Conservation (phyloP, 176 grass and related monocot species). For the Paspalum notatum region DNA sequence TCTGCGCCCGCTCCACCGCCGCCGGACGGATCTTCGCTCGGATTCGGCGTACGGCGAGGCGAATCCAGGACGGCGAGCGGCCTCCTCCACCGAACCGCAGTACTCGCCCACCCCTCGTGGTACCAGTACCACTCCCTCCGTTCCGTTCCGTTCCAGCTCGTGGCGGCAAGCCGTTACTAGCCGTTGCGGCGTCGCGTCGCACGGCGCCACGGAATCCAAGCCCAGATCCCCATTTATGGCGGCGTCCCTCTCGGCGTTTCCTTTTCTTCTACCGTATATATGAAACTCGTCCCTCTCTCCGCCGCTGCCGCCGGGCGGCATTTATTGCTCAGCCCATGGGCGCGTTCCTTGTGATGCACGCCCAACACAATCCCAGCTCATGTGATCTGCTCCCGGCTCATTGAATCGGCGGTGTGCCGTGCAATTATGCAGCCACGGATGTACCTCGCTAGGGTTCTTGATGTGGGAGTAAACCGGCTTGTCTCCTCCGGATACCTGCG, state of each 20-base stretch:
- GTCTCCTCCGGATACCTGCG: constrained; percentile 30
- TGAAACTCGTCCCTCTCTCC: background rate
- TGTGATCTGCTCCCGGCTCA: constrained; percentile 40
- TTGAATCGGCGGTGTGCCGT: constrained; percentile 36
- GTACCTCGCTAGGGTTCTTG: constrained; percentile 48
- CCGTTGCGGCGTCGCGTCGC: constrained; percentile 42
- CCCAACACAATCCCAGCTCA: constrained; percentile 12
- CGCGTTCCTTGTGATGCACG: constrained; percentile 52
- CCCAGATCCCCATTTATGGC: constrained; percentile 56
- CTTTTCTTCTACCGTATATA: background rate
- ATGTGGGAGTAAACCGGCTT: constrained; percentile 42
- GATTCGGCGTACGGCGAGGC: constrained; percentile 30
- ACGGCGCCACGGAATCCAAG: constrained; percentile 41
- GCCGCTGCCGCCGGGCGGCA: constrained; percentile 12
- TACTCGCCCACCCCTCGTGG: constrained; percentile 6
- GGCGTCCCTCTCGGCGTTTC: background rate
- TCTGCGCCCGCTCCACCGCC: background rate
- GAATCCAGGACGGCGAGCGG: constrained; percentile 33
- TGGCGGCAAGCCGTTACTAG: constrained; percentile 45
- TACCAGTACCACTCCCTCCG: background rate
- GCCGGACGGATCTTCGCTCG: background rate
- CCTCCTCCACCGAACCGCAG: constrained; percentile 24
- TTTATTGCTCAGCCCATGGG: constrained; percentile 42
- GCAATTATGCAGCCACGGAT: constrained; percentile 39
- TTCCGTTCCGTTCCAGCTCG: constrained; percentile 17